Evolutionary conservation across 106 monocot species (phyloP), one percentile per base, ranked within the genome.

Genomic region (Cymbidium sinense): DNA sequence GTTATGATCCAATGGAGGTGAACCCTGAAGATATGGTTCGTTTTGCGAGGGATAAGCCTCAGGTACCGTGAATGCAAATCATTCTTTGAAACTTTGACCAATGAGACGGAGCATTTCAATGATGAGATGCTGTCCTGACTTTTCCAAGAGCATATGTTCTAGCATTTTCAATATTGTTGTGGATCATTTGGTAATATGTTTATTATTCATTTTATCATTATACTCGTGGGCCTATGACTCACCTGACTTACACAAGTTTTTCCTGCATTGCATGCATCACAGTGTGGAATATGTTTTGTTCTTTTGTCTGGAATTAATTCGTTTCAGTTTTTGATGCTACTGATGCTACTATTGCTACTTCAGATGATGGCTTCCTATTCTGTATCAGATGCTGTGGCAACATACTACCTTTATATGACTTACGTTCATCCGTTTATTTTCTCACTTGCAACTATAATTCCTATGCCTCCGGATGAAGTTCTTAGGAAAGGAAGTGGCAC

Each of bases 11-110:
- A 30, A 27, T 99, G 58, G 98, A 99, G 75, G 98, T 99, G 70
- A 94, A 99, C 86, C 98, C 98, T 76, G 98, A 99, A 89, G 94
- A 99, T 73, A 99, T 99, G 98, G 98, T 99, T 87, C 92, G 92
- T n/a, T 92, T 94, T 90, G 94, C 98, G 34, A 99, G 86, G 87
- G 91, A 90, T 67, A 79, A 89, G 64, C 98, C 98, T 20, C 98
- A 99, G 92, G 96, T 96, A 86, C 27, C 54, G 65, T 74, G 12
- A 17, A 12, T 13, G 19, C 34, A 74, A 74, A 47, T 28, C 21
- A 28, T 67, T 21, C n/a, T 71, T 9, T 39, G 35, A 15, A 35
- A 35, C 1, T 35, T 70, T 34, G 12, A 3, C 19, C 9, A 34
- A 34, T 70, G 9, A 2, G 70, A 34, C 35, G 15, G 34, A 13